These are phyloP conservation scores for Antrodiella citrinella DNA, from an alignment of 768 basidiomycete species.

Conservation along the genomic window DNA sequence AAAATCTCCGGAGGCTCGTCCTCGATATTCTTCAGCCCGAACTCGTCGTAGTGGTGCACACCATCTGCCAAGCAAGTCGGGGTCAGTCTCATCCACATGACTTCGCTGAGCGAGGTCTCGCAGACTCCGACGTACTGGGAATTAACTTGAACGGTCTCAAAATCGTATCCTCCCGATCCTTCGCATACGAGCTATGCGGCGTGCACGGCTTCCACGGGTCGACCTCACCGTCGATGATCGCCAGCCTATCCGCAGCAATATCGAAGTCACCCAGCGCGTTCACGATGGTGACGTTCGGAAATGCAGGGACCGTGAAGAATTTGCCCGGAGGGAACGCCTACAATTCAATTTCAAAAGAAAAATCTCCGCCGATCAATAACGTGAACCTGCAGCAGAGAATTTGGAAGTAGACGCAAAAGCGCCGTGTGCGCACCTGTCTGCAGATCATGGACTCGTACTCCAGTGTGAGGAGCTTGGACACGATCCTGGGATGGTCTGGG, in stretches of 20 bases:
- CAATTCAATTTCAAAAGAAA: no score
- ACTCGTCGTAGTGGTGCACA: constrained; percentile 74
- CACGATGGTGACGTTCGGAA: constrained; percentile 77
- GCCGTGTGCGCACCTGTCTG: constrained; percentile 38
- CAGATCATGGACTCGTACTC: constrained; percentile 69
- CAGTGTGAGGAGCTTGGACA: constrained; percentile 69
- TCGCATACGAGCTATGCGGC: constrained; percentile 70
- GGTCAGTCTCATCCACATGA: neutral
- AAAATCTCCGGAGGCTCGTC: constrained; percentile 74
- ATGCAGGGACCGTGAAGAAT: constrained; percentile 57
- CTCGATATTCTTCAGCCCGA: constrained; percentile 52
- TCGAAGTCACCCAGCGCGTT: constrained; percentile 81
- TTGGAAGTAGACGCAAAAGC: constrained; percentile 2
- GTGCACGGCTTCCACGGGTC: constrained; percentile 90
- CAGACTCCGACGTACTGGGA: constrained; percentile 43
- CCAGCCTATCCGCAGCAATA: constrained; percentile 72
- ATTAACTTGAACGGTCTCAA: constrained; percentile 82
- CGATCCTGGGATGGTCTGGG: constrained; percentile 52
- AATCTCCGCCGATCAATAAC: no score
- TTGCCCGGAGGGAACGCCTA: constrained; percentile 76
- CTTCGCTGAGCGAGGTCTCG: neutral
- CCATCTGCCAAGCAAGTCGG: constrained; percentile 42
- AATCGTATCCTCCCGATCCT: constrained; percentile 60
- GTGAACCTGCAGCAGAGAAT: neutral
- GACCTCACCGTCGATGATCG: constrained; percentile 85